Percentiles rank a stretch among this genome's conserved stretches.
phyloP scores from a whole-genome alignment of 306 rosid genomes.

The Begonia loranthoides region DNA sequence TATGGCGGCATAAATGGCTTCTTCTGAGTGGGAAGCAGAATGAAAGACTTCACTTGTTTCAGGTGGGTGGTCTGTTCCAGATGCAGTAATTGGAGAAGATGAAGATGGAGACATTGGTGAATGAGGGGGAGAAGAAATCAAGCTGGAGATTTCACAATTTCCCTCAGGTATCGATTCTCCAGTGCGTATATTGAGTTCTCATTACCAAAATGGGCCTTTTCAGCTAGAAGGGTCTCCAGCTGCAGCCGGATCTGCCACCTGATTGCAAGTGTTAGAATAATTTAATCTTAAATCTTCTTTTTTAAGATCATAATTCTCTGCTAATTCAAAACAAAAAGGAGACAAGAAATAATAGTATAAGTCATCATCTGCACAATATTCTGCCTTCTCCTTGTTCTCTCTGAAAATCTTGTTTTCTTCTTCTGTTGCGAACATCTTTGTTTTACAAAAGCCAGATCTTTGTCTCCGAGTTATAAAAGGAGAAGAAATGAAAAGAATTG shows the following conservation, averaged over 20 bases:
- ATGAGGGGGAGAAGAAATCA: slow-evolving; percentile 31
- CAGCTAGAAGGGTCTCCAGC: slow-evolving; percentile 84
- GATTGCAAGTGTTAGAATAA: slow-evolving; percentile 1
- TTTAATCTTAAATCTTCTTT: neutral
- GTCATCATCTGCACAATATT: slow-evolving; percentile 62
- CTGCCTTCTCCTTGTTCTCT: slow-evolving; percentile 69
- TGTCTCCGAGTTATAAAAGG: too few species aligned
- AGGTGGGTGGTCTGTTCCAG: slow-evolving; percentile 14
- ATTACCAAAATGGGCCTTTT: slow-evolving; percentile 74
- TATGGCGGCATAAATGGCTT: slow-evolving; percentile 17
- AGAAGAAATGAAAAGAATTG: too few species aligned
- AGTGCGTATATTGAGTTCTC: slow-evolving; percentile 79
- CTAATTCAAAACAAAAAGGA: neutral
- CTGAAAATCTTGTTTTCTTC: slow-evolving; percentile 78
- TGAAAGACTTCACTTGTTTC: slow-evolving; percentile 22
- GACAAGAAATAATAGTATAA: slow-evolving; percentile 30
- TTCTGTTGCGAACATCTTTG: slow-evolving; percentile 89
- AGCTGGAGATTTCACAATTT: slow-evolving; percentile 51
- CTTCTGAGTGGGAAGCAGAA: slow-evolving; percentile 6
- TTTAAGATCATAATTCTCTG: neutral
- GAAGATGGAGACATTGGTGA: slow-evolving; percentile 24
- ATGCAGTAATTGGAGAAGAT: slow-evolving; percentile 18
- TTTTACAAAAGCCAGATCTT: slow-evolving; percentile 82
- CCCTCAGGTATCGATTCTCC: slow-evolving; percentile 89
- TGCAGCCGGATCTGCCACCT: slow-evolving; percentile 78